A percentile compares a stretch with the other conserved stretches of the same genome.
phyloP scores from a whole-genome alignment of 257 asterid genomes.

The Fraxinus anomala region DNA sequence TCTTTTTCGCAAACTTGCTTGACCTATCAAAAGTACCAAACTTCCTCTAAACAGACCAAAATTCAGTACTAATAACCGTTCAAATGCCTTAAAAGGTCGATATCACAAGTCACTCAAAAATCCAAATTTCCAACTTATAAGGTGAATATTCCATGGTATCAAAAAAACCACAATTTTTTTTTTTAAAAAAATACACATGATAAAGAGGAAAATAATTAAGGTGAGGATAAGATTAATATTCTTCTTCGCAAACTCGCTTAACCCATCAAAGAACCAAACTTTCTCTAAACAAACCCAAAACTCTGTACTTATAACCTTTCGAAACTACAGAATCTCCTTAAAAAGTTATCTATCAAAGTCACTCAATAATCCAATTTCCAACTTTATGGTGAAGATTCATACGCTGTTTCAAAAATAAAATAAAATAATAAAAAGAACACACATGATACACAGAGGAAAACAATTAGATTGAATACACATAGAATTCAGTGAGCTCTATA shows the following conservation, averaged over 20 bases:
- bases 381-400: background rate
- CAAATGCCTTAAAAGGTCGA: background rate
- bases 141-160: background rate
- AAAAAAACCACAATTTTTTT: background rate
- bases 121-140: background rate
- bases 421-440: background rate
- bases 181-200: background rate
- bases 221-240: background rate
- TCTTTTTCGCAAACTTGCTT: background rate
- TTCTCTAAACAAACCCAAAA: background rate
- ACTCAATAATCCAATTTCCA: background rate
- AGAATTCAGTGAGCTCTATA: background rate
- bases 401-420: background rate
- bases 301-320: background rate
- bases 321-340: background rate
- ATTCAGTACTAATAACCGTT: background rate
- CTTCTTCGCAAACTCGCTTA: background rate
- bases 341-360: background rate
- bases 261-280: background rate
- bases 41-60: background rate
- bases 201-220: background rate
- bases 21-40: background rate
- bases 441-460: background rate
- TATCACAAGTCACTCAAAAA: background rate
- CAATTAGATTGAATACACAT: background rate